Evolutionary conservation across 208 protist species (phyloP).

Genomic region (Leptomonas pyrrhocoris): DNA sequence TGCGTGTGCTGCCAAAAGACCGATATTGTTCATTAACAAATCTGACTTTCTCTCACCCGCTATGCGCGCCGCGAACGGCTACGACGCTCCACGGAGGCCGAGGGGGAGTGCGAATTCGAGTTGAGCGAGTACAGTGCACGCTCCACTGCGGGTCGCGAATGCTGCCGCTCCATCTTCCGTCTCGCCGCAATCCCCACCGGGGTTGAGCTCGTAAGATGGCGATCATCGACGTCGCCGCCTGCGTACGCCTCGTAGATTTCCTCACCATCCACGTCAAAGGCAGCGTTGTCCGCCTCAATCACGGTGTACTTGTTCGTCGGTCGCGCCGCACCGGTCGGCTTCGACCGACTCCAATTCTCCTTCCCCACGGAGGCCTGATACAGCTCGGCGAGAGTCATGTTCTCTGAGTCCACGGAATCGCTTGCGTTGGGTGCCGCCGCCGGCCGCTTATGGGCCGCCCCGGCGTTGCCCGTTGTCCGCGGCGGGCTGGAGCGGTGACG

Average conservation of each 20-base stretch:
- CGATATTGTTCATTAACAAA: too few relatives aligned
- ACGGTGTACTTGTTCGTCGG: slow-evolving; percentile 11
- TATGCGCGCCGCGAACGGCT: slow-evolving; percentile 45
- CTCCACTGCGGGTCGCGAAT: slow-evolving; percentile 48
- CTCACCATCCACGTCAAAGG: slow-evolving; percentile 34
- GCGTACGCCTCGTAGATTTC: slow-evolving; percentile 1
- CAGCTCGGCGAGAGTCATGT: slow-evolving; percentile 32
- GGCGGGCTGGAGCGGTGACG: not conserved
- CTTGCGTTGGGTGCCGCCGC: slow-evolving; percentile 14
- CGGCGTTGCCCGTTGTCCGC: not conserved
- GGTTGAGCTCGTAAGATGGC: slow-evolving; percentile 16
- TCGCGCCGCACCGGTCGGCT: slow-evolving; percentile 4
- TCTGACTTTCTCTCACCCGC: slow-evolving; percentile 2
- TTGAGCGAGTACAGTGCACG: slow-evolving; percentile 59
- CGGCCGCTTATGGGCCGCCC: not conserved
- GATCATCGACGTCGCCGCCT: slow-evolving; percentile 4
- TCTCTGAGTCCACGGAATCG: slow-evolving; percentile 16
- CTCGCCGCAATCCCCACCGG: slow-evolving; percentile 64
- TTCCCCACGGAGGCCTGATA: slow-evolving; percentile 26
- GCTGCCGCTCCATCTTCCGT: slow-evolving; percentile 50
- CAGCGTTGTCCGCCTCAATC: slow-evolving; percentile 28
- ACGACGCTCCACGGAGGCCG: slow-evolving; percentile 35
- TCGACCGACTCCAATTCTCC: slow-evolving; percentile 27
- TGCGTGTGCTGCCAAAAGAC: too few relatives aligned
- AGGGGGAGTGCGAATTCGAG: slow-evolving; percentile 51